Evolutionary conservation across 139 green algal genomes (phyloP), one percentile per base, ranked within the genome.

Genomic region (Chlorella vulgaris): DNA sequence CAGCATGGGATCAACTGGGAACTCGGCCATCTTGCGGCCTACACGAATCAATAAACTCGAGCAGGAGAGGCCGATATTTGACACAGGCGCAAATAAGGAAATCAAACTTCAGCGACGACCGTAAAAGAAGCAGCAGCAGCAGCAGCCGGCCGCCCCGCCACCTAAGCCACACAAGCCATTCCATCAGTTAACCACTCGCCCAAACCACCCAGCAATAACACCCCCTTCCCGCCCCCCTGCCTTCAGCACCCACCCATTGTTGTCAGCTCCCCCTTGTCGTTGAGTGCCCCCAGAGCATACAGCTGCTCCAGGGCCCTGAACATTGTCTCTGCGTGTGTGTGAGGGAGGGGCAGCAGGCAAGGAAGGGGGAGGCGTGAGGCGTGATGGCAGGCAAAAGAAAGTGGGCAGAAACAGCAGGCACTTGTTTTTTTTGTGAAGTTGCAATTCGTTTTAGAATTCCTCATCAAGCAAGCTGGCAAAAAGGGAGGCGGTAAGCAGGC

Each of bases 1-100:
- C 33, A 99, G 92, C 95, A 97, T 96, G 43, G 96, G 96, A 87
- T 99, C 96, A 61, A 99, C 87, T 3, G 96, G 96, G 83, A 99
- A 98, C 88, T 99, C 96, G 0, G 96, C 96, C 96, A 99, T 99
- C 78, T 94, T 90, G 29, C 96, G 87, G 22, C 96, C 77, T 83
- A 65, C 62, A 68, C 13, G 38, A 39, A 43, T 24, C 10, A 13
- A 63, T 4, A 35, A 50, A 77, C 3, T 10, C 4, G 43, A 65
- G 10, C 28, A 68, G 7, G 28, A 68, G 7, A 21, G 38, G 5
- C 36, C 22, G n/a, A 68, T n/a, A n/a, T n/a, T n/a, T 38, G 60
- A 36, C n/a, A n/a, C n/a, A n/a, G n/a, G n/a, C n/a, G n/a, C n/a
- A n/a, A n/a, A n/a, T n/a, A n/a, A n/a, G n/a, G n/a, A n/a, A n/a